A percentile compares a stretch with the other conserved stretches of the same genome.
Conservation (phyloP, 768 basidiomycete genomes). For the Suillus lakei region DNA sequence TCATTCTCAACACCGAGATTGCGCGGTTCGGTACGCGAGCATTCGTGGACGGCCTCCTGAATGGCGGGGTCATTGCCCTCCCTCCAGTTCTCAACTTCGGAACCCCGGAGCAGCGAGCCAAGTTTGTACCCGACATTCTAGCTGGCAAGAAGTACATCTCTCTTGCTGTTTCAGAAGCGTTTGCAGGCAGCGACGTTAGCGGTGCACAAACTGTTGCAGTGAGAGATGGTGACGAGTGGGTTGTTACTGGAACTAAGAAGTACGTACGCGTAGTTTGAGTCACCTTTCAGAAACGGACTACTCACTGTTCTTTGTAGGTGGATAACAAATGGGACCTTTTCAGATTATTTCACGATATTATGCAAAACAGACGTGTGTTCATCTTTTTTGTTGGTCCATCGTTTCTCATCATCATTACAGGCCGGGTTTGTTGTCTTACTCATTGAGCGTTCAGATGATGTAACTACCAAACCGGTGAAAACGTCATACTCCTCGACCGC, state of each 20-base stretch:
- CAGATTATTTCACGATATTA: slow-evolving; percentile 84
- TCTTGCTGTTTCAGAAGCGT: slow-evolving; percentile 92
- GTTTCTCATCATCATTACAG: slow-evolving; percentile 33
- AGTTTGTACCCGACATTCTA: slow-evolving; percentile 75
- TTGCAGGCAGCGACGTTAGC: slow-evolving; percentile 86
- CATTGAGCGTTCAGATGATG: slow-evolving; percentile 69
- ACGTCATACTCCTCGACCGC: slow-evolving; percentile 92
- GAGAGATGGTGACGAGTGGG: slow-evolving; percentile 84
- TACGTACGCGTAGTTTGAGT: slow-evolving; percentile 33
- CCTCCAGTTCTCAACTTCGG: slow-evolving; percentile 92
- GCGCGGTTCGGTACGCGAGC: slow-evolving; percentile 84
- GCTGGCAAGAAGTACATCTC: slow-evolving; percentile 84
- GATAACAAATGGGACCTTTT: slow-evolving; percentile 89
- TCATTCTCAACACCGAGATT: slow-evolving; percentile 82
- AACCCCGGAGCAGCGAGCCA: slow-evolving; percentile 68
- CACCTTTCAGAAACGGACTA: neutral
- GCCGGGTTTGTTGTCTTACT: slow-evolving; percentile 78
- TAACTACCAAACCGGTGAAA: slow-evolving; percentile 89
- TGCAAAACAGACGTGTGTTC: slow-evolving; percentile 67
- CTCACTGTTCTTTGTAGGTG: slow-evolving; percentile 52
- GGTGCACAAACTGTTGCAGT: slow-evolving; percentile 87
- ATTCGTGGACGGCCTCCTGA: slow-evolving; percentile 85
- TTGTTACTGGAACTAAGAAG: slow-evolving; percentile 95
- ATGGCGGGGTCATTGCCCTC: slow-evolving; percentile 83
- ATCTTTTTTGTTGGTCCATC: slow-evolving; percentile 4